phyloP scores from a whole-genome alignment of 1,284 basidiomycete genomes.

The Mycena sp. region DNA sequence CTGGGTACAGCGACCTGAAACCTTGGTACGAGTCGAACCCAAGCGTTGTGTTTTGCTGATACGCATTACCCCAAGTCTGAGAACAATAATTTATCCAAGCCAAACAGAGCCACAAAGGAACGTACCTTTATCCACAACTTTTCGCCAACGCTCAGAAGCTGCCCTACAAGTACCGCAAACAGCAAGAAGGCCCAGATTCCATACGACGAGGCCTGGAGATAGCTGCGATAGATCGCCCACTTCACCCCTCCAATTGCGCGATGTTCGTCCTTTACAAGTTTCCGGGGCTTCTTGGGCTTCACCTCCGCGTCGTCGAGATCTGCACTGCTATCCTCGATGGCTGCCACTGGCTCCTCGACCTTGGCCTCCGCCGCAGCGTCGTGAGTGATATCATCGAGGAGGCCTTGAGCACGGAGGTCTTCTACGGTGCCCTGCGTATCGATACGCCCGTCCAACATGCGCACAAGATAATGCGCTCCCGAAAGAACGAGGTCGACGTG shows the following conservation, averaged over 20 bases:
- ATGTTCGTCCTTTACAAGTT: conserved; percentile 78
- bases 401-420: conserved; percentile 48
- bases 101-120: too few species aligned
- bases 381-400: conserved; percentile 69
- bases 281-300: conserved; percentile 64
- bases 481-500: conserved; percentile 37
- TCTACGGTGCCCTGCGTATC: conserved; percentile 35
- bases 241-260: conserved; percentile 82
- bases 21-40: conserved; percentile 16
- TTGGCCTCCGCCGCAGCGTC: conserved; percentile 54
- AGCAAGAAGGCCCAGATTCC: conserved; percentile 69
- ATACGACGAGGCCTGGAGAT: conserved; percentile 81
- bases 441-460: conserved; percentile 37
- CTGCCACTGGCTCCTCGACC: conserved; percentile 43
- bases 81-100: neutral
- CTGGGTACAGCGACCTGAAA: conserved; percentile 17
- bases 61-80: conserved; percentile 74
- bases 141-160: conserved; percentile 67
- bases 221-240: conserved; percentile 83
- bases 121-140: conserved; percentile 47
- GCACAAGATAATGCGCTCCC: conserved; percentile 35
- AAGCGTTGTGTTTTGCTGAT: conserved; percentile 43
- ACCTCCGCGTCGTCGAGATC: conserved; percentile 11
- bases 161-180: conserved; percentile 61
- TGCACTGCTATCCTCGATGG: neutral